These are phyloP conservation scores for Striga hermonthica DNA, from an alignment of 305 asterid genomes.

Conservation along the genomic window DNA sequence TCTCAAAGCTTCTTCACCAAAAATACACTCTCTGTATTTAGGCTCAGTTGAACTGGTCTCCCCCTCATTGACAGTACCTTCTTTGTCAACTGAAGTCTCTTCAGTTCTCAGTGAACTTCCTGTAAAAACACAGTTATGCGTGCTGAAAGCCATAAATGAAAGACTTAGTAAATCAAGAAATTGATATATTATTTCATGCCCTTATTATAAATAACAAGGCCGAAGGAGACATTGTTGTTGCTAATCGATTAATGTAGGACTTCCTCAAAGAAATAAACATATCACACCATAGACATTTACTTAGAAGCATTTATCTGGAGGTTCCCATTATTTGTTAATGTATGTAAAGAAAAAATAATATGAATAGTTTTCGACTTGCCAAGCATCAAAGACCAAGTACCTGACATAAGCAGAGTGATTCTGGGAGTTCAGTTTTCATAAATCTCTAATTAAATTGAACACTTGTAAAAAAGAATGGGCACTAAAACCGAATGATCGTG, in stretches of 20 bases:
- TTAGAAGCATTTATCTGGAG: not conserved
- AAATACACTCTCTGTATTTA: conserved; percentile 67
- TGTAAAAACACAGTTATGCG: conserved; percentile 36
- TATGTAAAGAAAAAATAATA: conserved; percentile 6
- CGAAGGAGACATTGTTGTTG: no score
- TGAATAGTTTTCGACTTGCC: conserved; percentile 6
- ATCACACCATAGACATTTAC: conserved; percentile 3
- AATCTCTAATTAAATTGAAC: conserved; percentile 7
- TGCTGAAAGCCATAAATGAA: conserved; percentile 19
- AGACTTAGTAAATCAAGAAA: conserved; percentile 4
- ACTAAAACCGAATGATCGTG: conserved; percentile 5
- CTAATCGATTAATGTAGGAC: conserved; percentile 15
- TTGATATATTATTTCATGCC: conserved; percentile 16
- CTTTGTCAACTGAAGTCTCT: conserved; percentile 42
- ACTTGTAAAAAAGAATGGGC: not conserved
- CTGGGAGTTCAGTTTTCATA: conserved; percentile 2
- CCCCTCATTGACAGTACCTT: conserved; percentile 40
- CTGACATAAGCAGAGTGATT: conserved; percentile 12
- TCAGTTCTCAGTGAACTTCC: conserved; percentile 41
- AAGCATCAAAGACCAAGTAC: conserved; percentile 14
- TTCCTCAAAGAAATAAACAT: conserved; percentile 23
- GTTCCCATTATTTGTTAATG: not conserved
- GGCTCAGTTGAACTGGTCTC: conserved; percentile 49
- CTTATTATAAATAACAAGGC: not conserved
- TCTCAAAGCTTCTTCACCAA: conserved; percentile 92